Conservation (phyloP, 2,329 filamentous ascomycete species). For the Fusarium sp. region DNA sequence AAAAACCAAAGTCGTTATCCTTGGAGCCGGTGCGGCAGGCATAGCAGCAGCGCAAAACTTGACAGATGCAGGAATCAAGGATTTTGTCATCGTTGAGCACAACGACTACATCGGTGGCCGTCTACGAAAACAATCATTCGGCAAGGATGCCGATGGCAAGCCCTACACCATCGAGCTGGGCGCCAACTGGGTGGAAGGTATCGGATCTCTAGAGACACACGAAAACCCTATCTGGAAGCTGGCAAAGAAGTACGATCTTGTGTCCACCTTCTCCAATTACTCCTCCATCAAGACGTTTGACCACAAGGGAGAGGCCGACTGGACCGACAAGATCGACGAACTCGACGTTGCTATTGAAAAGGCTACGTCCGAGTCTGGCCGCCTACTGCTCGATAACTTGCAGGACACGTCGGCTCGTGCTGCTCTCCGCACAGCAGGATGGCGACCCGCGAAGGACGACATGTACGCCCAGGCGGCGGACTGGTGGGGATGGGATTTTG, state of each 20-base stretch:
- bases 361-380: slow-evolving; percentile 66
- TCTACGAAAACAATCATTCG: slow-evolving; percentile 69
- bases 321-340: slow-evolving; percentile 61
- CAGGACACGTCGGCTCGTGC: slow-evolving; percentile 72
- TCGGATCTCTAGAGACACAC: slow-evolving; percentile 39
- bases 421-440: slow-evolving; percentile 70
- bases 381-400: slow-evolving; percentile 68
- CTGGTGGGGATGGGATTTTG: slow-evolving; percentile 71
- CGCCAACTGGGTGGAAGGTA: slow-evolving; percentile 70
- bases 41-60: slow-evolving; percentile 75
- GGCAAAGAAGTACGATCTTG: slow-evolving; percentile 69
- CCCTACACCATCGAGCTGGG: slow-evolving; percentile 73
- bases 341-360: slow-evolving; percentile 61
- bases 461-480: slow-evolving; percentile 68
- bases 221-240: slow-evolving; percentile 74
- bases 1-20: slow-evolving; percentile 51
- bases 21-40: slow-evolving; percentile 71
- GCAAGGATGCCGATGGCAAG: slow-evolving; percentile 61
- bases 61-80: slow-evolving; percentile 68
- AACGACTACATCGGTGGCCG: slow-evolving; percentile 73
- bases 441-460: slow-evolving; percentile 66
- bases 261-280: slow-evolving; percentile 70
- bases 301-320: slow-evolving; percentile 66
- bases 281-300: slow-evolving; percentile 71
- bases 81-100: slow-evolving; percentile 75